A percentile compares a stretch with the other conserved stretches of the same genome.
phyloP scores from a whole-genome alignment of 1,284 basidiomycete genomes.

The Melampsora americana region DNA sequence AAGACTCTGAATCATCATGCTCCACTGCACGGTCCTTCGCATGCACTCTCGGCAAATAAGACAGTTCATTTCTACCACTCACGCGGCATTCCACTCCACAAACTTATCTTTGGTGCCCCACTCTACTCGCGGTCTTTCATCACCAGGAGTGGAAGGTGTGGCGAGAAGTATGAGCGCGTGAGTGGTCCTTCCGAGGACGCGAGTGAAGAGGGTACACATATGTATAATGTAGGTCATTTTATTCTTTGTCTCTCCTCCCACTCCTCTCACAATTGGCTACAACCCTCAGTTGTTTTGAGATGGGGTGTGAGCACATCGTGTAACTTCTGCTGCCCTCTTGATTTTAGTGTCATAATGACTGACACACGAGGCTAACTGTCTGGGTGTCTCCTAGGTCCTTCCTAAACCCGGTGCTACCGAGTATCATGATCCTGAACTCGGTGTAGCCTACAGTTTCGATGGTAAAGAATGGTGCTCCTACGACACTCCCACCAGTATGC shows the following conservation, averaged over 20 bases:
- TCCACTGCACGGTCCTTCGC: conserved; percentile 17
- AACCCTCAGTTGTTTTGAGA: too few species aligned
- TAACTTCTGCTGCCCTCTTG: background rate
- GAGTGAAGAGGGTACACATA: conserved; percentile 34
- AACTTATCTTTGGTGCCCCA: conserved; percentile 39
- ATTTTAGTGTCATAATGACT: background rate
- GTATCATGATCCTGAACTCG: conserved; percentile 34
- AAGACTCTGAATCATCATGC: conserved; percentile 38
- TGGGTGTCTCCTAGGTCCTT: background rate
- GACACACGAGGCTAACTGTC: background rate
- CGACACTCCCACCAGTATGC: conserved; percentile 32
- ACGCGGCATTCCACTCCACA: conserved; percentile 33
- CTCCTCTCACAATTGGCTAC: too few species aligned
- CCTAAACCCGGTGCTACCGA: conserved; percentile 26
- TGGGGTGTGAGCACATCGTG: too few species aligned
- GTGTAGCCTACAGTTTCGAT: conserved; percentile 35
- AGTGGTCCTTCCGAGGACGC: conserved; percentile 30
- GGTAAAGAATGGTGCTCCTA: conserved; percentile 44
- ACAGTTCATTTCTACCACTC: conserved; percentile 39
- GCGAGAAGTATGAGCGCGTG: conserved; percentile 42
- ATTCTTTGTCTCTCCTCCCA: background rate
- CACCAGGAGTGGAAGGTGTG: conserved; percentile 30
- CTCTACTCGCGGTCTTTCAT: conserved; percentile 43
- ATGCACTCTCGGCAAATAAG: conserved; percentile 18
- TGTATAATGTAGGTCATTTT: conserved; percentile 36